These are phyloP conservation scores for Styphnolobium japonicum DNA, from an alignment of 306 rosid species.

Conservation along the genomic window DNA sequence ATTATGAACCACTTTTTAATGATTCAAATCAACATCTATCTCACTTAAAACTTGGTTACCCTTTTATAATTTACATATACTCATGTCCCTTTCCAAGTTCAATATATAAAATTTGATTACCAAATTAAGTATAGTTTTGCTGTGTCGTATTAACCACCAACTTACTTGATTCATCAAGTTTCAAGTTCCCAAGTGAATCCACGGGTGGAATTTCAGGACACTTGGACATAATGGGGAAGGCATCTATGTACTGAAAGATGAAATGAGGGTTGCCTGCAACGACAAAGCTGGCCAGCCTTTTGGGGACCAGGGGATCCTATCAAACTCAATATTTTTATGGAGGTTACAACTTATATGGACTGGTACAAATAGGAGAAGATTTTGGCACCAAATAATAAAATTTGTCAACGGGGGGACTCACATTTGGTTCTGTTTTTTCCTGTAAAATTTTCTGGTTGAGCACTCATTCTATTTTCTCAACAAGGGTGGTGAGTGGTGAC, in stretches of 20 bases:
- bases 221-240: conserved; percentile 24
- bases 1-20: not conserved
- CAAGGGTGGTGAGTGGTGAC: conserved; percentile 30
- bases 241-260: conserved; percentile 34
- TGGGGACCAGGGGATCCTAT: conserved; percentile 49
- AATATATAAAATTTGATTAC: not conserved
- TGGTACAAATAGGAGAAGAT: conserved; percentile 36
- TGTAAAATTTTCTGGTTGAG: conserved; percentile 9
- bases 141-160: conserved; percentile 20
- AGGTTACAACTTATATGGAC: conserved; percentile 1
- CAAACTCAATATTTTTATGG: conserved; percentile 32
- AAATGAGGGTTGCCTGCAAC: conserved; percentile 46
- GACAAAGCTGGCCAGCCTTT: conserved; percentile 84
- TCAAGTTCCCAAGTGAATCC: conserved; percentile 41
- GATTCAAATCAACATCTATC: not conserved
- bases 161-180: not conserved
- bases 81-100: conserved; percentile 11
- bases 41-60: not conserved
- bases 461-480: conserved; percentile 38
- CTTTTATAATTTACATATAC: not conserved
- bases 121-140: not conserved
- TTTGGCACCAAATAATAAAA: conserved; percentile 24
- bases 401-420: conserved; percentile 51
- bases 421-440: conserved; percentile 35
- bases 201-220: conserved; percentile 34